These are phyloP conservation scores for Citrus glauca DNA, from an alignment of 345 rosid species.

Conservation along the genomic window DNA sequence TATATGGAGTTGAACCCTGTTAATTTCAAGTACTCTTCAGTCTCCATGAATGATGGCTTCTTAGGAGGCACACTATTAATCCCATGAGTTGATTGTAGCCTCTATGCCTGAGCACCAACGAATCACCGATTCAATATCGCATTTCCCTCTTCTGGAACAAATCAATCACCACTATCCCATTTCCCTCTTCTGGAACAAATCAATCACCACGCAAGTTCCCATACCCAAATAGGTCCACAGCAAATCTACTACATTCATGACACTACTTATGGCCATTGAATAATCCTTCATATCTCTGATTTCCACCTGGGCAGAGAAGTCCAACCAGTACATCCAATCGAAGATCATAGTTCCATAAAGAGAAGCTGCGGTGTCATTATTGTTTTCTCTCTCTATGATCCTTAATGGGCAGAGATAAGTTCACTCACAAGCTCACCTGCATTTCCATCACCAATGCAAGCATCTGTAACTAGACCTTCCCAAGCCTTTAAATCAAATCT, in stretches of 20 bases:
- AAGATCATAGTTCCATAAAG: neutral
- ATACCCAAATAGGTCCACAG: neutral
- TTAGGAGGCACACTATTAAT: neutral
- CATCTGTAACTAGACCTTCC: conserved; percentile 46
- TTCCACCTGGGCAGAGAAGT: neutral
- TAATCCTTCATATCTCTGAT: neutral
- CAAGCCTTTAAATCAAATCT: conserved; percentile 45
- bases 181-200: neutral
- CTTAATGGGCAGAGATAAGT: conserved; percentile 14
- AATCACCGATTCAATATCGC: neutral
- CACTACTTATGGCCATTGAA: neutral
- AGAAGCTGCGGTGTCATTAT: neutral
- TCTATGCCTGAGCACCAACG: neutral
- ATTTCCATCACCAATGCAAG: conserved; percentile 30
- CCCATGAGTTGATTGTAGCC: neutral
- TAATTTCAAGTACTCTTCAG: neutral
- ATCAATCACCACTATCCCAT: neutral
- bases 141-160: neutral
- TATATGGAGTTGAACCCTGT: neutral
- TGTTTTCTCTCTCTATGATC: neutral
- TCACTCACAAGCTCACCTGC: conserved; percentile 41
- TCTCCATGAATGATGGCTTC: neutral
- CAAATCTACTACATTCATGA: neutral
- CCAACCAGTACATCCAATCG: neutral
- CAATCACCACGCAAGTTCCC: neutral